Evolutionary conservation across 805 yeast species (phyloP), one percentile per base, ranked within the genome.

Genomic region (Candida schatavii): DNA sequence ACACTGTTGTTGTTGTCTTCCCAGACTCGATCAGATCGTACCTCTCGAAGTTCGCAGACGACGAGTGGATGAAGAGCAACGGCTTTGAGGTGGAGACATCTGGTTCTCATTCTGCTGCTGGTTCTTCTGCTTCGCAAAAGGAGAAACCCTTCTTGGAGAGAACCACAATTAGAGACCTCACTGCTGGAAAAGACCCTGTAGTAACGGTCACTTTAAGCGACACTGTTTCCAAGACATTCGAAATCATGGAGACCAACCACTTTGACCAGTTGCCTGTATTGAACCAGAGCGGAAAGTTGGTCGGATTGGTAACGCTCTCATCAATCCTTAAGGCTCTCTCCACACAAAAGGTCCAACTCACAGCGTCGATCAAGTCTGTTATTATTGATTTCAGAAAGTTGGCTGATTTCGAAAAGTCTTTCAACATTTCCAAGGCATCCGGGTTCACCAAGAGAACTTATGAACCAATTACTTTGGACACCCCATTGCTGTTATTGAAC

Each of bases 1-100:
- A 85, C 51, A 77, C 77, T 15, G 75, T 87, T 45, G 95, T 87
- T 25, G 88, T 84, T 36, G 83, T 87, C 18, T 78, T 85, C 77
- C 95, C 96, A 35, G 96, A 87, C 62, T 81, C 89, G 32, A 80
- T 87, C 57, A 80, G 96, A 72, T 86, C 95, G 3, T 87, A 87
- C 68, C 74, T 87, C 64, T 80, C 93, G 48, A 87, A 87, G 68
- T 87, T 87, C 57, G 91, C 86, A 29, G 95, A 87, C 61, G 95
- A 88, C 55, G 95, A 86, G 64, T 87, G 96, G 96, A 80, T 87
- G 85, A 77, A 75, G 59, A 78, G 78, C 53, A 85, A 87, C 59
- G 85, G 85, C 2, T 81, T 88, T 56, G 61, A 62, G 46, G 77
- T 83, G 49, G 86, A 79, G 48, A 75, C 75, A 40, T 67, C 52